Evolutionary conservation across 768 basidiomycete genomes (phyloP).

Genomic region (Phanerodontia chrysosporium): DNA sequence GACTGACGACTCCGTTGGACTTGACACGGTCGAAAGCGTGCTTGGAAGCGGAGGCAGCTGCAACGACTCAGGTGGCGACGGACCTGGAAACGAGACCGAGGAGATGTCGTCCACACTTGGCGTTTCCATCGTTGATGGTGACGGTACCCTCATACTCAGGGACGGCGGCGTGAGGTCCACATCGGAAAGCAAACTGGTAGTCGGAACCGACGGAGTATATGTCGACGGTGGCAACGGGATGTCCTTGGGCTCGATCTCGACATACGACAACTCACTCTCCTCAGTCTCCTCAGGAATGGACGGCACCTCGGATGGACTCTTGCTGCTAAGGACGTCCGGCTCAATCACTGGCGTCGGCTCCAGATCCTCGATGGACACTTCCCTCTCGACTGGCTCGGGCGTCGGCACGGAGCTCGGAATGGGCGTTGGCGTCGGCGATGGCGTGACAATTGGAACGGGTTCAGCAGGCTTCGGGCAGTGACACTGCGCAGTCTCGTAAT

Average conservation of each 20-base stretch:
- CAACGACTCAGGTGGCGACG: constrained; percentile 30
- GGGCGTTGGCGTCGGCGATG: neutral
- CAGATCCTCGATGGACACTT: constrained; percentile 5
- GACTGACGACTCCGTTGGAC: constrained; percentile 39
- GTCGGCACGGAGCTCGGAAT: constrained; percentile 1
- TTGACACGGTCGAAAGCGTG: constrained; percentile 34
- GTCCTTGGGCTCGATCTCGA: constrained; percentile 26
- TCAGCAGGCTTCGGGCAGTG: constrained; percentile 18
- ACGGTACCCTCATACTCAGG: constrained; percentile 22
- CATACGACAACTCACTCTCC: constrained; percentile 4
- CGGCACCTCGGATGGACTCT: constrained; percentile 25
- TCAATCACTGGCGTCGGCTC: constrained; percentile 15
- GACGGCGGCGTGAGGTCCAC: constrained; percentile 19
- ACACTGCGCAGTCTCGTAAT: constrained; percentile 45
- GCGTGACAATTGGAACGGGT: neutral
- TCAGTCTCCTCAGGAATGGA: constrained; percentile 27
- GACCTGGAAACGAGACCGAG: constrained; percentile 17
- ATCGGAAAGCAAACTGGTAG: constrained; percentile 14
- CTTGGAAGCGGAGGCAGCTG: constrained; percentile 10
- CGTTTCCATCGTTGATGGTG: constrained; percentile 24
- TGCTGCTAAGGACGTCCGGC: constrained; percentile 17
- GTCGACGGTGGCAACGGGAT: constrained; percentile 40
- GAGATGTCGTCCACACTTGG: constrained; percentile 8
- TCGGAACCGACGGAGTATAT: constrained; percentile 12
- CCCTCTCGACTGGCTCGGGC: constrained; percentile 12